Evolutionary conservation across 805 yeast genomes (phyloP), one percentile per base, ranked within the genome.

Genomic region (Candida rishiriensis): DNA sequence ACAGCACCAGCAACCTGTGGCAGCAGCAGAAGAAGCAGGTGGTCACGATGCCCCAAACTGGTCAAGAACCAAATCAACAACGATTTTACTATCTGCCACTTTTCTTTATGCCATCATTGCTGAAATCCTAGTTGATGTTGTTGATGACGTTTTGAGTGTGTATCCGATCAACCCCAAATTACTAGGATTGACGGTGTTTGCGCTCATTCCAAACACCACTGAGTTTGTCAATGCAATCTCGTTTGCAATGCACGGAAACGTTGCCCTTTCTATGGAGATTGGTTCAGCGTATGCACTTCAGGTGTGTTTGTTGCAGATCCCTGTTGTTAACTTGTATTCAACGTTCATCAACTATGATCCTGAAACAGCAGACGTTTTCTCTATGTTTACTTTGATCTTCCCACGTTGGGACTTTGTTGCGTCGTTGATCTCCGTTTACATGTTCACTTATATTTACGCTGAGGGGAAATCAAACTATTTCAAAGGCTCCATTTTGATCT

Each of bases 21-120:
- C 33, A 13, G 33, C 33, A 5, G 33, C 10, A 44, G 70, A 63
- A 34, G 63, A 56, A 11, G 62, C 57, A n/a, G 84, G 85, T 5
- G 95, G 95, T 1, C 97, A 91, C 55, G 97, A 89, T 62, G 95
- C 97, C 0, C 98, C 99, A 38, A 93, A 93, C 61, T 93, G 99
- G 99, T 83, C 96, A 7, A 77, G 91, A 56, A 69, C 70, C 13
- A 91, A 89, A 64, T 86, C 96, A 2, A 77, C 96, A 0, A 76
- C 84, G 14, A 90, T 93, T 42, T 71, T 93, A 38, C 70, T 93
- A 8, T 78, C 84, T 3, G 91, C 98, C 1, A 93, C 99, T 0
- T 50, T 90, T 10, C 68, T 89, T 16, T 93, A 93, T 64, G 97
- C 99, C 0, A 67, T 88, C 29, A 90, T 93, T 55, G 99, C 98